phyloP scores from a whole-genome alignment of 495 filamentous ascomycete genomes.

The Penicillium lagena region DNA sequence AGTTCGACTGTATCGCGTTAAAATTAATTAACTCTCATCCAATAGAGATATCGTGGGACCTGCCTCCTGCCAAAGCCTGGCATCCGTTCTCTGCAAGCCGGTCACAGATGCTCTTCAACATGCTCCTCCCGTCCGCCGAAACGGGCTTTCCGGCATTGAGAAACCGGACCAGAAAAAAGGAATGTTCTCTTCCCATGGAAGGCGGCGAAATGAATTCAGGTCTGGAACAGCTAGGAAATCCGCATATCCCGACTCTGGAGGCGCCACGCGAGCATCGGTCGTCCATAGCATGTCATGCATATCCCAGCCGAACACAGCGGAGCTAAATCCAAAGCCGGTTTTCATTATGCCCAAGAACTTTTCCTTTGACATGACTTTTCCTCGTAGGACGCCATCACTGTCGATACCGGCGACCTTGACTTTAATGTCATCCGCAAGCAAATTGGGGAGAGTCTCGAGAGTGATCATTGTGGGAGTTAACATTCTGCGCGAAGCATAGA shows the following conservation, averaged over 20 bases:
- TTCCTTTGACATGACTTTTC: conserved; percentile 87
- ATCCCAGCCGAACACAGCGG: conserved; percentile 92
- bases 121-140: conserved; percentile 67
- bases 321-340: conserved; percentile 86
- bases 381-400: conserved; percentile 78
- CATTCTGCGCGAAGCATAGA: neutral
- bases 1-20: conserved; percentile 60
- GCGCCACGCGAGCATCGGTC: conserved; percentile 73
- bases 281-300: conserved; percentile 89
- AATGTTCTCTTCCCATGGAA: conserved; percentile 87
- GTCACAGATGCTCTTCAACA: conserved; percentile 59
- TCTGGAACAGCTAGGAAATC: conserved; percentile 79
- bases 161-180: conserved; percentile 88
- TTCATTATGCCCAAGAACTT: conserved; percentile 80
- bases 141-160: conserved; percentile 48
- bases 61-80: conserved; percentile 83
- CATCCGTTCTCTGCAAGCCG: conserved; percentile 55
- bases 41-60: neutral
- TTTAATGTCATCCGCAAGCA: conserved; percentile 66
- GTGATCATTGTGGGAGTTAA: conserved; percentile 13
- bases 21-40: neutral
- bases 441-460: conserved; percentile 33
- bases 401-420: conserved; percentile 86
- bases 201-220: conserved; percentile 66
- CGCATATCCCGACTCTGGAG: conserved; percentile 78